Evolutionary conservation across 139 green algal genomes (phyloP), one percentile per base, ranked within the genome.

Genomic region (Micromonas pusilla): DNA sequence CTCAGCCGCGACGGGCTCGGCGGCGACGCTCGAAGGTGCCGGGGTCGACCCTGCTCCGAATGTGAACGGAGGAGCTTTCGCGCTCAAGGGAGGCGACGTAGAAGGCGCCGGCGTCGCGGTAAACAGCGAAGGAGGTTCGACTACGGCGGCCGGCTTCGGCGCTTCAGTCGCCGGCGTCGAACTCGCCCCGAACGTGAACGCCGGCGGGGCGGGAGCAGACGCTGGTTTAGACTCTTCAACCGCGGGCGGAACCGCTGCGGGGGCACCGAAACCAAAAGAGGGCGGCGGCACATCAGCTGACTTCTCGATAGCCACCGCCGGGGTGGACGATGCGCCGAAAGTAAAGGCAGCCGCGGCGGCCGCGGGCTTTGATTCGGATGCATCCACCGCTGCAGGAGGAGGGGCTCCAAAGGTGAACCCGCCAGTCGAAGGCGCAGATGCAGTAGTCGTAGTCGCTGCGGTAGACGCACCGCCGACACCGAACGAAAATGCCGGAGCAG

Each of bases 351-450:
- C 30, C 66, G 66, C 21, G 32, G 32, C 31, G 63, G 63, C 28
- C 20, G 28, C 31, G 63, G 63, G 28, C 31, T 70, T 37, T 32
- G 31, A 2, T 23, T 65, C 54, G 52, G 63, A 2, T 68, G 62
- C 23, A 21, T 21, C 62, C 2, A 3, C 54, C 66, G 66, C 2
- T 57, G 32, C 33, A 72, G 66, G 30, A 1, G 66, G 20, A 53
- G 66, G n/a, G 26, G 33, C 28, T 53, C 66, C 66, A 52, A 72
- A 72, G 6, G 66, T 57, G 66, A 72, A 72, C 1, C 31, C 54
- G 2, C 54, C 54, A 23, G 54, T 20, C 2, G 54, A 2, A 31
- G 54, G 3, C 31, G 63, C 63, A 36, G 63, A 20, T 16, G 1
- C 63, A 23, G 63, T 32, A 34, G 28, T 70, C 26, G 28, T 37